A percentile compares a stretch with the other conserved stretches of the same genome.
Evolutionary conservation across 1,284 basidiomycete genomes (phyloP).

Genomic region (Wolfiporia cocos): DNA sequence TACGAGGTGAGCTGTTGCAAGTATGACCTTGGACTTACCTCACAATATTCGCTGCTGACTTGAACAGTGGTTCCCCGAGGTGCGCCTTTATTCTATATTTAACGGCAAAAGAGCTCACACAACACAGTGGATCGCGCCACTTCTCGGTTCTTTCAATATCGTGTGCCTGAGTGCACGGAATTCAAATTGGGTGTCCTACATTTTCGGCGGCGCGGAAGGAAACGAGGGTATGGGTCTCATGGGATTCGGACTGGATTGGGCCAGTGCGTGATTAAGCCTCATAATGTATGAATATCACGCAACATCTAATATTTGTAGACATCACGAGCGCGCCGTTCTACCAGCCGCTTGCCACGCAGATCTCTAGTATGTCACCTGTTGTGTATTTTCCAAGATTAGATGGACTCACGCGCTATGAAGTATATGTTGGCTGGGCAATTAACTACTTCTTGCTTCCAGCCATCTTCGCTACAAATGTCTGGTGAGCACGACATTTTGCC

Average conservation of each 20-base stretch:
- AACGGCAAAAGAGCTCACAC: background rate
- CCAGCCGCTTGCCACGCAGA: slow-evolving; percentile 7
- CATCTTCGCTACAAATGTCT: slow-evolving; percentile 6
- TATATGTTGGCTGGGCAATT: slow-evolving; percentile 8
- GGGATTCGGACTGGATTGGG: slow-evolving; percentile 46
- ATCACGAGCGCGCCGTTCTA: slow-evolving; percentile 9
- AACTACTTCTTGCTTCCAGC: slow-evolving; percentile 8
- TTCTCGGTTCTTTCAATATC: slow-evolving; percentile 11
- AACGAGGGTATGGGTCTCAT: slow-evolving; percentile 41
- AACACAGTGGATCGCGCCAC: slow-evolving; percentile 7
- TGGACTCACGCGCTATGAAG: background rate
- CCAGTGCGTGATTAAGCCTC: slow-evolving; percentile 3
- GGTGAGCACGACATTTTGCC: too few species aligned
- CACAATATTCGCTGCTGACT: too few species aligned
- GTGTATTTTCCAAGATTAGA: too few species aligned
- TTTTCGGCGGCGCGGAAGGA: slow-evolving; percentile 43
- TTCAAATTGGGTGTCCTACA: slow-evolving; percentile 22
- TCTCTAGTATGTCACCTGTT: slow-evolving; percentile 5
- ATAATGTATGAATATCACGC: too few species aligned
- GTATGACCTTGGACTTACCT: too few species aligned
- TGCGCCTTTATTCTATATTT: background rate
- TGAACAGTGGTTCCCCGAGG: slow-evolving; percentile 9
- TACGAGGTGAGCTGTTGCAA: slow-evolving; percentile 6
- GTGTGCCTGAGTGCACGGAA: slow-evolving; percentile 8
- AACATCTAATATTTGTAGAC: background rate